Conservation (phyloP, 768 basidiomycete genomes). For the Leccinum pellstonianum region DNA sequence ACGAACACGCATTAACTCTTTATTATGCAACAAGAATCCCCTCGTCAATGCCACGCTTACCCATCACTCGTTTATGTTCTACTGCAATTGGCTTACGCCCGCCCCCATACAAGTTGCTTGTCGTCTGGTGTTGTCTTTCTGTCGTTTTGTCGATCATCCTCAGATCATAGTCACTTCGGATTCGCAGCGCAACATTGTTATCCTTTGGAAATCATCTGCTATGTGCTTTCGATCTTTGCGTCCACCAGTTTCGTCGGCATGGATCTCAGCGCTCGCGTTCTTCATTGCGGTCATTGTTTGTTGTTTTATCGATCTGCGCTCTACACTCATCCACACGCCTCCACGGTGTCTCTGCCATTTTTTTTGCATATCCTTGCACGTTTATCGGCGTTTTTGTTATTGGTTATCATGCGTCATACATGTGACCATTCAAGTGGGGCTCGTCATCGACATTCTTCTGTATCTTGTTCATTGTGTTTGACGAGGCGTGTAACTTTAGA, state of each 20-base stretch:
- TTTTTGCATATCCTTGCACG: conserved; percentile 41
- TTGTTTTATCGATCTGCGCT: conserved; percentile 25
- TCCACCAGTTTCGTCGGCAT: conserved; percentile 13
- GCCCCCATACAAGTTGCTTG: conserved; percentile 6
- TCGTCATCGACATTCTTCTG: neutral
- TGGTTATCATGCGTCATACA: neutral
- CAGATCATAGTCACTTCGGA: conserved; percentile 1
- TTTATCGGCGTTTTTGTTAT: neutral
- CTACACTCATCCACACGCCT: conserved; percentile 10
- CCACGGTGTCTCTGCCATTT: conserved; percentile 42
- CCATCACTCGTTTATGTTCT: conserved; percentile 23
- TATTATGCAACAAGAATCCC: conserved; percentile 26
- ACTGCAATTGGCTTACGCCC: conserved; percentile 14
- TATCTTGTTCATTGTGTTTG: neutral
- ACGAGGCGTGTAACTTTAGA: neutral
- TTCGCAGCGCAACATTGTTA: conserved; percentile 20
- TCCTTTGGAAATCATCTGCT: conserved; percentile 18
- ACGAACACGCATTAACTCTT: conserved; percentile 24
- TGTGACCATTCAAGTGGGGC: neutral
- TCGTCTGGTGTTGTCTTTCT: conserved; percentile 6
- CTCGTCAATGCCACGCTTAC: conserved; percentile 21
- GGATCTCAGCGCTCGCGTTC: conserved; percentile 20
- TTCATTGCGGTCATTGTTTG: conserved; percentile 10
- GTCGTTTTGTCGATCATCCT: conserved; percentile 24
- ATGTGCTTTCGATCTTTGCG: conserved; percentile 30